phyloP scores from a whole-genome alignment of 768 basidiomycete species.

The Tylopilus rubrobrunneus region DNA sequence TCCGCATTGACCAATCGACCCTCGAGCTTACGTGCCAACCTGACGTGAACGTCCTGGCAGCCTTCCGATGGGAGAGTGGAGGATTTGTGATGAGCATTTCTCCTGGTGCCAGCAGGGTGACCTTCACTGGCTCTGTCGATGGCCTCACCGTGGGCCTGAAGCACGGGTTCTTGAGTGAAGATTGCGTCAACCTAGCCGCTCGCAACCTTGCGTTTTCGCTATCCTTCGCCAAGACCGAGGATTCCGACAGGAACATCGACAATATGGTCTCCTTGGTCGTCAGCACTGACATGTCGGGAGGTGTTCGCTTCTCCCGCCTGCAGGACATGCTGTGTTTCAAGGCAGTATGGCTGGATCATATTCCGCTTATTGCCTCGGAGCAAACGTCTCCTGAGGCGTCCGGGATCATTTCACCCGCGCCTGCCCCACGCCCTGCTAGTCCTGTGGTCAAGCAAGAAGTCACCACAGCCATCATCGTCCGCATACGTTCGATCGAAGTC shows the following conservation, averaged over 20 bases:
- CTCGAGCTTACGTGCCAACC: conserved; percentile 86
- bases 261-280: conserved; percentile 69
- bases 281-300: conserved; percentile 83
- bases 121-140: conserved; percentile 75
- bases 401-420: conserved; percentile 13
- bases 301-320: conserved; percentile 76
- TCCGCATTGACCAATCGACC: conserved; percentile 88
- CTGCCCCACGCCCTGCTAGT: conserved; percentile 11
- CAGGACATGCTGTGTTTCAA: conserved; percentile 95
- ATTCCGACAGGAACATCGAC: conserved; percentile 31
- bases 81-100: conserved; percentile 80
- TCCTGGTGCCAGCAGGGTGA: conserved; percentile 66
- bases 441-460: conserved; percentile 40
- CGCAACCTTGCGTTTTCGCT: conserved; percentile 80
- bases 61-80: conserved; percentile 90
- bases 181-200: conserved; percentile 75
- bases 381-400: conserved; percentile 19
- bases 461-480: conserved; percentile 60
- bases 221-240: conserved; percentile 54
- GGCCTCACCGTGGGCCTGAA: conserved; percentile 79
- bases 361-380: conserved; percentile 64
- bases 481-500: conserved; percentile 68
- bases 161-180: conserved; percentile 82
- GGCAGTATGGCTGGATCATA: conserved; percentile 89
- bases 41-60: conserved; percentile 89